A percentile compares a stretch with the other conserved stretches of the same genome.
phyloP scores from a whole-genome alignment of 768 basidiomycete genomes.

The Cyclocybe cylindracea region DNA sequence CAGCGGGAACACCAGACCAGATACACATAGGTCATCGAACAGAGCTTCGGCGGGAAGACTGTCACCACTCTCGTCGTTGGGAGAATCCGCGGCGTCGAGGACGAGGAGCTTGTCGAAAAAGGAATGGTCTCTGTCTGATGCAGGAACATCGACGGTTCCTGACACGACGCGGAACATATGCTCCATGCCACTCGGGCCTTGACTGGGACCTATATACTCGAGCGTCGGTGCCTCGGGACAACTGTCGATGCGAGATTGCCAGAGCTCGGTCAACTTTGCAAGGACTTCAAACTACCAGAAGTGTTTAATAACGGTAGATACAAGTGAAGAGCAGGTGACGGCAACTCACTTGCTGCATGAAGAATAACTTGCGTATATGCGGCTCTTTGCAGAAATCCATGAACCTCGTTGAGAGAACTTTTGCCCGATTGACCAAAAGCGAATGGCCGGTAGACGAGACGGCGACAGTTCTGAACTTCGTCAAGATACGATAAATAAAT shows the following conservation, averaged over 20 bases:
- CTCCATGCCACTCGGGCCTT: constrained; percentile 29
- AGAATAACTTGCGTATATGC: constrained; percentile 50
- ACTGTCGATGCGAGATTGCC: constrained; percentile 49
- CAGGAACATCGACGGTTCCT: constrained; percentile 41
- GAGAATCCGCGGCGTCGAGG: constrained; percentile 23
- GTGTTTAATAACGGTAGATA: neutral
- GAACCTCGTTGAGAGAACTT: constrained; percentile 37
- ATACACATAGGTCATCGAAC: constrained; percentile 51
- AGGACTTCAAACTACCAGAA: constrained; percentile 47
- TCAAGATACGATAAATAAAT: constrained; percentile 34
- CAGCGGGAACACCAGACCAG: constrained; percentile 45
- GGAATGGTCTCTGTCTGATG: constrained; percentile 36
- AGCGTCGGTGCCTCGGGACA: constrained; percentile 50
- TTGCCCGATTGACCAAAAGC: constrained; percentile 45
- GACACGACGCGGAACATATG: constrained; percentile 42
- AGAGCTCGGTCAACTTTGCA: constrained; percentile 43
- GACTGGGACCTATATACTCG: constrained; percentile 31
- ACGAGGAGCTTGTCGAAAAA: constrained; percentile 50
- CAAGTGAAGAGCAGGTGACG: neutral
- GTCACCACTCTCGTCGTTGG: constrained; percentile 19
- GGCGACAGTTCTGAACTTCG: constrained; percentile 29
- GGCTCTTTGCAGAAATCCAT: constrained; percentile 48
- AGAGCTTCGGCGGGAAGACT: constrained; percentile 46
- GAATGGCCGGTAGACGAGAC: constrained; percentile 22
- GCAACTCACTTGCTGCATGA: constrained; percentile 49